Evolutionary conservation across 305 asterid species (phyloP), one percentile per base, ranked within the genome.

Genomic region (Salvia sclarea): DNA sequence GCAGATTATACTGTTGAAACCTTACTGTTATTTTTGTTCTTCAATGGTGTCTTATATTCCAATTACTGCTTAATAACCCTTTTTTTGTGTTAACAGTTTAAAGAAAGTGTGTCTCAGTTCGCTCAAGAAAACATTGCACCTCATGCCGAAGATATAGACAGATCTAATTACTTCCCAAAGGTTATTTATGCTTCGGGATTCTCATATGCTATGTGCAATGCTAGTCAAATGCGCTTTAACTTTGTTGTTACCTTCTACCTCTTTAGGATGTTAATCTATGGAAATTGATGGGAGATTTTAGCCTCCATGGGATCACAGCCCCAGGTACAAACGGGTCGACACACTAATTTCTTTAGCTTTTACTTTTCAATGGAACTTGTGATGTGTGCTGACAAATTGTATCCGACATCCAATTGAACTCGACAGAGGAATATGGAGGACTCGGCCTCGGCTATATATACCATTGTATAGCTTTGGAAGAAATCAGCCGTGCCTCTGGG

Each of bases 401-500:
- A 55, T 63, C 71, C 43, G 50, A 76, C 35, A 37, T 40, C 52
- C 71, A 52, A 8, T 43, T 81, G 61, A 25, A 67, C 18, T 40
- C 50, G 66, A 74, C 79, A 91, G 98, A 84, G 90, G 93, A 94
- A 81, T 94, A 91, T 79, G 98, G 98, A 74, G 98, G 98, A 56
- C 96, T 94, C 66, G 97, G 98, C 76, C 96, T 93, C 52, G 98
- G 98, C 68, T 93, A 93, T 78, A 73, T 93, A 73, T 92, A 94
- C 78, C 98, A 94, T 82, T 94, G 98, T 81, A 84, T 94, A 75
- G 98, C 98, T 71, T 77, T 94, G 95, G 98, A 94, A 80, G 98
- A 94, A 85, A 80, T 94, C 57, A 94, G 98, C 76, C 90, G 95
- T 52, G 98, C 98, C 73, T 94, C 97, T 12, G 98, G 96, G 9